phyloP scores from a whole-genome alignment of 2,329 filamentous ascomycete species.

The Chaetomium sp. region DNA sequence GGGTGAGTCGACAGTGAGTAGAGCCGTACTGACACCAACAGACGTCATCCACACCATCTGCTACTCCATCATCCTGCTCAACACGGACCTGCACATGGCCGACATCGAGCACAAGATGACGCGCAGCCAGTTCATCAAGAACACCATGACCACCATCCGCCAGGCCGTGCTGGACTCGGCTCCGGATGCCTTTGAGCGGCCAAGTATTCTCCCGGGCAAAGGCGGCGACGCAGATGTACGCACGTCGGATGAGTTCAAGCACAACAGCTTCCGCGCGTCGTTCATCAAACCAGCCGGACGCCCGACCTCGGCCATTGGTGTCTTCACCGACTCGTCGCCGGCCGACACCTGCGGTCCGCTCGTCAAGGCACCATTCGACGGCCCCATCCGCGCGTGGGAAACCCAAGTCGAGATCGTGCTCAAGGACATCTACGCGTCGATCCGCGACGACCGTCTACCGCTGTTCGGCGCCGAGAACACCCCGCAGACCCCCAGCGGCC shows the following conservation, averaged over 20 bases:
- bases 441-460: slow-evolving; percentile 79
- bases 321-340: slow-evolving; percentile 30
- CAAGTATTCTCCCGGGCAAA: slow-evolving; percentile 46
- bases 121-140: slow-evolving; percentile 86
- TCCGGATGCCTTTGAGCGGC: slow-evolving; percentile 57
- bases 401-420: slow-evolving; percentile 82
- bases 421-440: slow-evolving; percentile 86
- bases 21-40: slow-evolving; percentile 28
- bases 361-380: slow-evolving; percentile 70
- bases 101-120: slow-evolving; percentile 98
- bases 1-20: background rate
- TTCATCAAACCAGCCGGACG: slow-evolving; percentile 47
- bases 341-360: slow-evolving; percentile 63
- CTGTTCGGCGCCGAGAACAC: slow-evolving; percentile 64
- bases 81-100: slow-evolving; percentile 90
- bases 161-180: slow-evolving; percentile 68
- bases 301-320: slow-evolving; percentile 37
- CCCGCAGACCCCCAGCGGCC: slow-evolving; percentile 49
- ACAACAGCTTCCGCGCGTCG: slow-evolving; percentile 39
- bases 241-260: slow-evolving; percentile 33
- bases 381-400: slow-evolving; percentile 75
- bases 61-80: slow-evolving; percentile 90
- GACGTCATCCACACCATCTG: slow-evolving; percentile 96
- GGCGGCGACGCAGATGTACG: slow-evolving; percentile 29
- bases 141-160: slow-evolving; percentile 84